Conservation (phyloP, 2,329 filamentous ascomycete species). For the Paradendryphiella salina region DNA sequence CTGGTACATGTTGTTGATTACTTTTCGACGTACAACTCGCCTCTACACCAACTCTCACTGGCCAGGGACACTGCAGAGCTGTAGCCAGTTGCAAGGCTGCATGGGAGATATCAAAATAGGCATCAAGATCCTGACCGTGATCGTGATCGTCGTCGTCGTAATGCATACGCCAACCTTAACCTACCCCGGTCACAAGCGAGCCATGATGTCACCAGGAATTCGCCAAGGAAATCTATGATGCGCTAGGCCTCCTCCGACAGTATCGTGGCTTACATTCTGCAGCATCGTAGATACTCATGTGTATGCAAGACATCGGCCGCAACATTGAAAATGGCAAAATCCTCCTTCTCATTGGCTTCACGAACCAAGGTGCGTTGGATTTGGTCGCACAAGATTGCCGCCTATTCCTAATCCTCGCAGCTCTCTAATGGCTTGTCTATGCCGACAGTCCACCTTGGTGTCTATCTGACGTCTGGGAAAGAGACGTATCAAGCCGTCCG, state of each 20-base stretch:
- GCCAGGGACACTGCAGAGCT: slow-evolving; percentile 18
- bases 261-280: slow-evolving; percentile 26
- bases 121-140: not conserved
- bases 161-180: not conserved
- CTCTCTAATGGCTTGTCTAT: slow-evolving; percentile 66
- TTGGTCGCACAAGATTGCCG: slow-evolving; percentile 7
- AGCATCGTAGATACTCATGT: slow-evolving; percentile 32
- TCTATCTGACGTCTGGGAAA: slow-evolving; percentile 69
- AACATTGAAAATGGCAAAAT: slow-evolving; percentile 36
- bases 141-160: slow-evolving; percentile 7
- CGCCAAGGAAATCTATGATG: slow-evolving; percentile 35
- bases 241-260: slow-evolving; percentile 10
- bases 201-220: slow-evolving; percentile 31
- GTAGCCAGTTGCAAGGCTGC: not conserved
- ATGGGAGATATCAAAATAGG: not conserved
- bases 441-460: slow-evolving; percentile 72
- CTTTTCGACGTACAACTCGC: slow-evolving; percentile 25
- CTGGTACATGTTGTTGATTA: slow-evolving; percentile 6
- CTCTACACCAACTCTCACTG: slow-evolving; percentile 16
- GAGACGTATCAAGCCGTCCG: slow-evolving; percentile 63
- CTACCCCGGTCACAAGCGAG: slow-evolving; percentile 17
- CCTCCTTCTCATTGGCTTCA: slow-evolving; percentile 49
- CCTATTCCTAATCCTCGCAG: slow-evolving; percentile 32
- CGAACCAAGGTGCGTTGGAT: slow-evolving; percentile 44
- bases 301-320: slow-evolving; percentile 16